phyloP scores from a whole-genome alignment of 805 yeast species.

The Ogataea dorogensis region DNA sequence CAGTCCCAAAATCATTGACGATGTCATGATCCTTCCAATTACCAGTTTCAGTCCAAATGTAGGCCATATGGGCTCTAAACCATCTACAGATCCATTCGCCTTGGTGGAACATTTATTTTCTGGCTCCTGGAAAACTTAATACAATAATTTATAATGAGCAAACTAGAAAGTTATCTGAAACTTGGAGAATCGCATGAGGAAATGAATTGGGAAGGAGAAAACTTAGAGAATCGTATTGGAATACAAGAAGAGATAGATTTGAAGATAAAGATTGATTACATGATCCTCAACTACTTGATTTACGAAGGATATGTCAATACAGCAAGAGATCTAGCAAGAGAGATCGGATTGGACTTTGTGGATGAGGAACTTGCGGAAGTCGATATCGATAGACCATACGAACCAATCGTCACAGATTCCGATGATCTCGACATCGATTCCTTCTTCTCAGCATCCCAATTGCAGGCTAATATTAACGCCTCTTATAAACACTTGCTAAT shows the following conservation, averaged over 20 bases:
- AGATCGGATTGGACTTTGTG: constrained; percentile 39
- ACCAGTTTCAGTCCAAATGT: constrained; percentile 69
- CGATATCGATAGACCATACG: constrained; percentile 2
- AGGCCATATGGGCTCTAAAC: constrained; percentile 63
- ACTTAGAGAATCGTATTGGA: constrained; percentile 3
- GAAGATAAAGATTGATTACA: constrained; percentile 40
- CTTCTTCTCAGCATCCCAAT: constrained; percentile 14
- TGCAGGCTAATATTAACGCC: constrained; percentile 15
- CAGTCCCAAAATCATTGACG: constrained; percentile 58
- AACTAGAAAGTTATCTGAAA: constrained; percentile 7
- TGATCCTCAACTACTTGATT: constrained; percentile 71
- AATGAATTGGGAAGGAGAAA: no score
- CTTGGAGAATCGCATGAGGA: constrained; percentile 2
- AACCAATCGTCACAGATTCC: constrained; percentile 6
- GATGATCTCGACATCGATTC: constrained; percentile 13
- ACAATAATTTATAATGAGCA: constrained; percentile 1
- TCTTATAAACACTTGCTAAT: constrained; percentile 13
- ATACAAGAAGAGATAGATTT: constrained; percentile 14
- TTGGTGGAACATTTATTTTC: constrained; percentile 62
- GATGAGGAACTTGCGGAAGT: constrained; percentile 30
- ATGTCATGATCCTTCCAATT: constrained; percentile 69
- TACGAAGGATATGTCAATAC: constrained; percentile 76
- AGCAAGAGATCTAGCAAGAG: constrained; percentile 59
- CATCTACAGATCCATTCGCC: constrained; percentile 45
- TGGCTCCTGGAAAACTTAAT: constrained; percentile 56